Evolutionary conservation across 2,329 filamentous ascomycete genomes (phyloP), one percentile per base, ranked within the genome.

Genomic region (Elsinoe perseae): DNA sequence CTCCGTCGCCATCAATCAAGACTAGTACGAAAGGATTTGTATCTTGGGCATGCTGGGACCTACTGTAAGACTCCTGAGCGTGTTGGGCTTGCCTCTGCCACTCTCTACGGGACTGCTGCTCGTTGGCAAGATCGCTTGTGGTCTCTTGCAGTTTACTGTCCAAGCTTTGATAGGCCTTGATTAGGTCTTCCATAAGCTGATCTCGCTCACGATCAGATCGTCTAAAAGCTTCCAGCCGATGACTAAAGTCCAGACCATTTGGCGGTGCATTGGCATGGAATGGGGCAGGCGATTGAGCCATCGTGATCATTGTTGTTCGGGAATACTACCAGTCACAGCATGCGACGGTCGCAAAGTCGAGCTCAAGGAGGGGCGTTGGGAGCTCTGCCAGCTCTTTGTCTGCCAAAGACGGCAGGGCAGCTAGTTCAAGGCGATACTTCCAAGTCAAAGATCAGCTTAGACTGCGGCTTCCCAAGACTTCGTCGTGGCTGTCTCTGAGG

Each of bases 1-100:
- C 73, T 21, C 74, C 75, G 64, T 77, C 75, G n/a, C 75, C 75
- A 64, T 77, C 75, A 46, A 77, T 73, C 46, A 77, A 63, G 36
- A 69, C 73, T 62, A 76, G 63, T 10, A 73, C 72, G 58, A 77
- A 77, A 16, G 73, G 70, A 59, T 68, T 73, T 30, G 64, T 64
- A 10, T 60, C 61, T 64, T 69, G 48, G 12, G 27, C 25, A 14
- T 56, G 23, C 9, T 30, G 25, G 36, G 42, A 18, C 20, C 38
- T 34, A 34, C 18, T 30, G n/a, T 25, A 44, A 4, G 40, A 28
- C n/a, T 50, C 48, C 18, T 58, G 27, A 4, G 43, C 50, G 21
- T 56, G 50, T 14, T 50, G 43, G 27, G 63, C 64, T 50, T 67
- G 64, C 48, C 50, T 57, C 57, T 72, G 68, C 65, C 65, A 71